These are phyloP conservation scores for Cutaneotrichosporon sp. DNA, from an alignment of 1,284 basidiomycete genomes.

Conservation along the genomic window DNA sequence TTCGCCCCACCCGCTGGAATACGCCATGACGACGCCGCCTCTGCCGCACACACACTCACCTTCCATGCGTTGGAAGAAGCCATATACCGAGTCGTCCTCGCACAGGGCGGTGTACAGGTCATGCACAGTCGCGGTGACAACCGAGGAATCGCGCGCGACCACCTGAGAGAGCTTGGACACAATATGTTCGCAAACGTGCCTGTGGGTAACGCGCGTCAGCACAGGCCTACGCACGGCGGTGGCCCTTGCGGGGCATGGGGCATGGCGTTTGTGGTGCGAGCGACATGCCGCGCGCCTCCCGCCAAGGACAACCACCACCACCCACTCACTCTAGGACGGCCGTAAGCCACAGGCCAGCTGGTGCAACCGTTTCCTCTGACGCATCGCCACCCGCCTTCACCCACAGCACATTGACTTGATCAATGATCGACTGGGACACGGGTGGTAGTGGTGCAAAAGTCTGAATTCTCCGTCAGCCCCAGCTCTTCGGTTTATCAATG, in stretches of 20 bases:
- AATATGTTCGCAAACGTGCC: constrained; percentile 58
- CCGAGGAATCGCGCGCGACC: constrained; percentile 71
- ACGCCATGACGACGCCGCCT: no score
- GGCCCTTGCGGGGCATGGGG: not conserved
- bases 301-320: not conserved
- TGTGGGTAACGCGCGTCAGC: constrained; percentile 37
- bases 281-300: no score
- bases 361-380: constrained; percentile 54
- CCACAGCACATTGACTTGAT: constrained; percentile 19
- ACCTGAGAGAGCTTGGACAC: constrained; percentile 75
- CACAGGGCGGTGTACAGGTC: constrained; percentile 80
- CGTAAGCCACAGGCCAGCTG: constrained; percentile 79
- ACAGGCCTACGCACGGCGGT: not conserved
- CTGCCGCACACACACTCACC: constrained; percentile 50
- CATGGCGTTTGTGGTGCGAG: not conserved
- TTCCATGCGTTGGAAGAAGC: constrained; percentile 77
- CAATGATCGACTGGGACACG: not conserved
- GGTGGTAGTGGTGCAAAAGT: constrained; percentile 26
- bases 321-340: constrained; percentile 80
- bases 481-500: not conserved
- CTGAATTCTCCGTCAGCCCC: constrained; percentile 16
- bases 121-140: constrained; percentile 61
- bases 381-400: constrained; percentile 37
- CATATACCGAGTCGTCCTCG: constrained; percentile 78
- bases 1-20: no score